A percentile compares a stretch with the other conserved stretches of the same genome.
These are phyloP conservation scores for Talaromyces piceae DNA, from an alignment of 2,329 filamentous ascomycete species.

Conservation along the genomic window DNA sequence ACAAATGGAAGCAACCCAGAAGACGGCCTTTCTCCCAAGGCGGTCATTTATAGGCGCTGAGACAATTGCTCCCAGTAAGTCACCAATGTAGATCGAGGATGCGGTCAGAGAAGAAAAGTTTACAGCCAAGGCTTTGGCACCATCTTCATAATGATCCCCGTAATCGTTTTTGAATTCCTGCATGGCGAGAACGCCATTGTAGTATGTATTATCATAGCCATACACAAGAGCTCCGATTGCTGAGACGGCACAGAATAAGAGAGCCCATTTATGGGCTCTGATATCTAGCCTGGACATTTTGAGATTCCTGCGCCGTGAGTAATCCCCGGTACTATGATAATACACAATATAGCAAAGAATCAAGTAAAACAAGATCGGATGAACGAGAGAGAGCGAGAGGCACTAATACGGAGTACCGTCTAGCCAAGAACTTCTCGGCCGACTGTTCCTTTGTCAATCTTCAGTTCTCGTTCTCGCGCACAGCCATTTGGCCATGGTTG, in stretches of 20 bases:
- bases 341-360: neutral
- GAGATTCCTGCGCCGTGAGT: neutral
- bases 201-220: conserved; percentile 2
- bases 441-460: no score
- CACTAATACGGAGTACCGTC: neutral
- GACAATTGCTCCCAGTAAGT: neutral
- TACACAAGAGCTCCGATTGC: conserved; percentile 1
- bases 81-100: neutral
- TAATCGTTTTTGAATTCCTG: conserved; percentile 1
- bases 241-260: conserved; percentile 1
- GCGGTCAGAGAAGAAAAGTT: conserved; percentile 1
- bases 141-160: neutral
- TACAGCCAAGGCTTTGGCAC: neutral
- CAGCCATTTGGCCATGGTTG: neutral
- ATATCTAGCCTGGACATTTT: neutral
- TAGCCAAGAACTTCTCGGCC: neutral
- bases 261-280: neutral
- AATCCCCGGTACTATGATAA: no score
- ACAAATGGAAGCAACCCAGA: neutral
- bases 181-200: conserved; percentile 2
- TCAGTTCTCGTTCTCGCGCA: neutral
- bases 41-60: neutral
- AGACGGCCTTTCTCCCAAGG: neutral
- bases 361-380: neutral
- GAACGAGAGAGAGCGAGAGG: neutral